A percentile compares a stretch with the other conserved stretches of the same genome.
Evolutionary conservation across 345 rosid species (phyloP).

Genomic region (Pugionium cornutum): DNA sequence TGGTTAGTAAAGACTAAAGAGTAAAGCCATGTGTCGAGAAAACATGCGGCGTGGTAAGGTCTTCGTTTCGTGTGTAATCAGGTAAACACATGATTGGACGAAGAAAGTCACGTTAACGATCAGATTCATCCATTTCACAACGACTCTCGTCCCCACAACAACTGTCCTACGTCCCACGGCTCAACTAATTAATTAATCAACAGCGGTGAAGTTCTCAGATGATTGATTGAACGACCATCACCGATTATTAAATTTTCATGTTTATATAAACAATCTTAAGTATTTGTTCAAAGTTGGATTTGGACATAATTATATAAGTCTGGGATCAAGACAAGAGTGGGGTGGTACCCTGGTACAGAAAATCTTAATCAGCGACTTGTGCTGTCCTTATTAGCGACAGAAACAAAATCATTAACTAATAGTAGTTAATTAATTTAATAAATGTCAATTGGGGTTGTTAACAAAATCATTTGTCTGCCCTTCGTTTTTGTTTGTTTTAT

Average conservation of each 20-base stretch:
- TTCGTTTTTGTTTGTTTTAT: not conserved
- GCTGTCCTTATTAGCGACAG: conserved; percentile 22
- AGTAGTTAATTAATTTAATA: not conserved
- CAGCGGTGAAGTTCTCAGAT: not conserved
- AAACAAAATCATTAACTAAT: conserved; percentile 8
- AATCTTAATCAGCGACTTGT: conserved; percentile 21
- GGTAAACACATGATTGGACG: not conserved
- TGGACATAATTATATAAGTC: conserved; percentile 13
- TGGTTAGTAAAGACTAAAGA: no score
- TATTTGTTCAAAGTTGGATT: conserved; percentile 3
- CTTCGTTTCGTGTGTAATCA: not conserved
- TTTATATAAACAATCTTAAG: not conserved
- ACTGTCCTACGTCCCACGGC: not conserved
- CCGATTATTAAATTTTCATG: not conserved
- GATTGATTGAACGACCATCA: not conserved
- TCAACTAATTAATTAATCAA: no score
- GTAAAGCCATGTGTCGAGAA: no score
- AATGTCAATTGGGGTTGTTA: conserved; percentile 14
- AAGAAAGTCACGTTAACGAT: not conserved
- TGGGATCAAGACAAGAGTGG: conserved; percentile 15
- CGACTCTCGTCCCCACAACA: not conserved
- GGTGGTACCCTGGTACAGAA: not conserved
- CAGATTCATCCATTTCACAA: not conserved
- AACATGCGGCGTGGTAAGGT: no score
- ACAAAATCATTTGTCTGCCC: not conserved